Percentiles rank a stretch among this genome's conserved stretches.
Evolutionary conservation across 2,329 filamentous ascomycete genomes (phyloP).

Genomic region (Trichoderma sp.): DNA sequence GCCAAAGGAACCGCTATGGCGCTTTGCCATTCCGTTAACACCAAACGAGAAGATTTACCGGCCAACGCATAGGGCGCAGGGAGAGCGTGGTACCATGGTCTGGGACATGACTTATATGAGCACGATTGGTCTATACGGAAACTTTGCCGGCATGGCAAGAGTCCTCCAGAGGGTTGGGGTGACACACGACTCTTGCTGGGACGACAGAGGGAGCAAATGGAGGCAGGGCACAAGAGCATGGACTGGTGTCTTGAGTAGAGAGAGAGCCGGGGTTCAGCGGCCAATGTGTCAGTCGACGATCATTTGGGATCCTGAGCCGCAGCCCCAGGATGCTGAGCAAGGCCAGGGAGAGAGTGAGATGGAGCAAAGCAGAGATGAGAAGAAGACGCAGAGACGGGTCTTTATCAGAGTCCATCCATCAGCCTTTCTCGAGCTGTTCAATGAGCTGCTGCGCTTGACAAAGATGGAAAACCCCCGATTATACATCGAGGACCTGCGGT

Average conservation of each 20-base stretch:
- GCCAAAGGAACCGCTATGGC: constrained; percentile 77
- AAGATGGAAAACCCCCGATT: constrained; percentile 61
- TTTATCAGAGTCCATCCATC: constrained; percentile 81
- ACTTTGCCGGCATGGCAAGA: constrained; percentile 58
- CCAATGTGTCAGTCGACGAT: constrained; percentile 70
- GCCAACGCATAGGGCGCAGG: constrained; percentile 76
- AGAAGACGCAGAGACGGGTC: constrained; percentile 41
- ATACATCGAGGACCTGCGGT: constrained; percentile 65
- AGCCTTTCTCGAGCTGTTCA: constrained; percentile 67
- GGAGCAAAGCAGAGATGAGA: constrained; percentile 20
- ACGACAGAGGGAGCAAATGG: constrained; percentile 67
- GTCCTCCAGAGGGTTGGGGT: constrained; percentile 66
- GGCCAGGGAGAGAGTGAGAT: constrained; percentile 21
- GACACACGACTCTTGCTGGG: constrained; percentile 58
- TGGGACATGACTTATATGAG: constrained; percentile 97
- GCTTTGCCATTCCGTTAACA: constrained; percentile 79
- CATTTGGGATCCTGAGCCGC: constrained; percentile 63
- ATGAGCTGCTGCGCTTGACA: constrained; percentile 54
- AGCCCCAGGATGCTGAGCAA: constrained; percentile 1
- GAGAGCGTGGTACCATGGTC: constrained; percentile 70
- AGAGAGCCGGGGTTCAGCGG: constrained; percentile 46
- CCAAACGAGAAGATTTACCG: constrained; percentile 89
- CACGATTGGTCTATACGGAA: constrained; percentile 75
- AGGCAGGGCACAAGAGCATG: constrained; percentile 50
- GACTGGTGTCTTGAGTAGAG: constrained; percentile 50